Base-by-base conservation (phyloP, 345 rosid species). In the Angophora floribunda region DNA sequence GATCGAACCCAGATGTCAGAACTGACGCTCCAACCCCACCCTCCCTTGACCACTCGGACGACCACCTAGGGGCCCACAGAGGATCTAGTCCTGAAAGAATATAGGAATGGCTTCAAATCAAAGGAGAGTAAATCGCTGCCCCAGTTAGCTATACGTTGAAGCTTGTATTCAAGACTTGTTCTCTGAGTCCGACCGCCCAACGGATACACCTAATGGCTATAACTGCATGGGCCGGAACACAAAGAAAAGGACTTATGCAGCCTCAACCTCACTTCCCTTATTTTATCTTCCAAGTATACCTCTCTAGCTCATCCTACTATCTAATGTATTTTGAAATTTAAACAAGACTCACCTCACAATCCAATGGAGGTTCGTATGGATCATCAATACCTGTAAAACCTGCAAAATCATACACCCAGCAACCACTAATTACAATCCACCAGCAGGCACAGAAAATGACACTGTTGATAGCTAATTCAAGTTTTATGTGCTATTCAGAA, bases 361-460 rank as follows among this genome's bases (percentile, higher is more conserved):
- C 89, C 86, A 92, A 32, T 49, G 97, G 96, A 7, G 95, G 92
- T 91, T 96, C 97, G 87, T 96, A 95, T 45, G 97, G 97, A 87
- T 96, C 97, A 85, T 95, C 98, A 85, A 96, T 90, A 50, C 97
- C 97, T 1, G 97, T 96, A 90, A 96, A 96, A 85, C 95, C 97
- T 95, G 92, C 88, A 86, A 89, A 53, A 26, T 32, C 22, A 85
- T 65, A 52, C 55, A 78, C 63, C 57, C 65, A 70, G 21, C 30
- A n/a, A 87, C 32, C 36, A 86, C 24, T 61, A 41, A 51, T 63
- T 26, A 70, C 86, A 85, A 61, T 85, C 88, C 52, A n/a, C 80
- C 7, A 53, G 65, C 82, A 47, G 84, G 85, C 52, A 86, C 87
- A 86, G 86, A 47, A 44, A 80, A 80, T 70, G 82, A 75, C 82